Base-by-base conservation (phyloP, 1,139 yeast genomes). In the Saccharomyces hybrid region DNA sequence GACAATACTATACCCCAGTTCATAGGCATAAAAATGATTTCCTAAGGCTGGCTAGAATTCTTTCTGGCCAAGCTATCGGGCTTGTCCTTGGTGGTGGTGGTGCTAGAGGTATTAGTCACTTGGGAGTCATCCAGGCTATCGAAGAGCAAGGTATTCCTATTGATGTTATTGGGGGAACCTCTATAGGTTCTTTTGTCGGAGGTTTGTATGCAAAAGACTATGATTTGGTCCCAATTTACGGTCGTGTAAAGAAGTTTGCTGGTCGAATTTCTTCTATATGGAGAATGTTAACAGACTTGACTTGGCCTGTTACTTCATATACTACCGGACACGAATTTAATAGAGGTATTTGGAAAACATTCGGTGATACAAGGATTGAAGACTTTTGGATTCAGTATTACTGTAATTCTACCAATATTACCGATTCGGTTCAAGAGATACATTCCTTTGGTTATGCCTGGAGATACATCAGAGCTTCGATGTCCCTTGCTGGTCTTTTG, bases 1-100 rank as follows among this genome's bases (percentile, higher is more conserved):
- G 62, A 49, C 59, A 64, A 59, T 63, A 64, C 42, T 81, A 79
- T 59, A 73, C 78, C 9, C 73, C 84, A 7, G 74, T 77, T 49
- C 79, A 79, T 61, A 73, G 80, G 12, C 90, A 88, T 67, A 93
- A 93, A 70, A 86, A 85, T 67, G 99, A 93, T 68, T 93, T 93
- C 67, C 76, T 88, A 69, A 78, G 99, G 55, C 73, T 93, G 38
- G 99, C 99, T 0, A 78, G 99, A 62, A 80, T 93, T 12, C 72
- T 93, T 27, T 88, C 97, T 0, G 96, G 96, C 14, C 90, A 90
- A 68, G 96, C 96, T 0, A 89, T 93, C 42, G 99, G 98, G 0
- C 75, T 93, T 19, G 97, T 93, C 2, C 76, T 93, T 7, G 99
- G 99, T 3, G 99, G 99, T 12, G 99, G 99, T 49, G 99, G 99